phyloP scores from a whole-genome alignment of 2,329 filamentous ascomycete species.

The Lecanicillium sp. region DNA sequence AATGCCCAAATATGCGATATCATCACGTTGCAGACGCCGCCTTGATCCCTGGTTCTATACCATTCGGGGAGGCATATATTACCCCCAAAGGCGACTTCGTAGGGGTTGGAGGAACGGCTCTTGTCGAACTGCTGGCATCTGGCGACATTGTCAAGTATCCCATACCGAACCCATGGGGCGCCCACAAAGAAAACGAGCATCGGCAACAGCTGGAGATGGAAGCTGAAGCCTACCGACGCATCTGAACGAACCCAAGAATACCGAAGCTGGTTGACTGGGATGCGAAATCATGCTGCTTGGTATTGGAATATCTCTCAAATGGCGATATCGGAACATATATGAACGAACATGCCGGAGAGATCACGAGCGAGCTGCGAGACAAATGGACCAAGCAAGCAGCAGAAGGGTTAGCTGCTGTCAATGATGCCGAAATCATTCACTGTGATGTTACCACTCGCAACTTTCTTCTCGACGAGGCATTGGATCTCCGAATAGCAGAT shows the following conservation, averaged over 20 bases:
- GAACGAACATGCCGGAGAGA: not conserved
- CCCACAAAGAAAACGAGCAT: not conserved
- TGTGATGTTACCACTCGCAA: constrained; percentile 34
- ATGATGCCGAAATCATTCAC: constrained; percentile 31
- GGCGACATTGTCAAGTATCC: constrained; percentile 21
- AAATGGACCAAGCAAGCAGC: constrained; percentile 28
- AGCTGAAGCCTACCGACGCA: constrained; percentile 21
- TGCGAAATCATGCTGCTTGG: constrained; percentile 19
- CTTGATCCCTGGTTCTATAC: constrained; percentile 16
- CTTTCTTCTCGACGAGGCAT: constrained; percentile 29
- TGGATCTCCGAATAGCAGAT: constrained; percentile 31
- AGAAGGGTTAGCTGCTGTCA: constrained; percentile 29
- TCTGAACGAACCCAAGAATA: constrained; percentile 19
- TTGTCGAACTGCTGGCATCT: constrained; percentile 19
- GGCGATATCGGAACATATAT: constrained; percentile 22
- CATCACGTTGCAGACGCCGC: constrained; percentile 16
- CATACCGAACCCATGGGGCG: constrained; percentile 18
- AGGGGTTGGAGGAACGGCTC: constrained; percentile 16
- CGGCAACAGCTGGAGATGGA: constrained; percentile 19
- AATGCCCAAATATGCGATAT: not conserved
- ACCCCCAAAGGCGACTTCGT: constrained; percentile 18
- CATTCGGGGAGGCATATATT: constrained; percentile 18
- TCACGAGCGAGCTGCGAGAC: not conserved
- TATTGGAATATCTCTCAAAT: constrained; percentile 23
- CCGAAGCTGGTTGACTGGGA: constrained; percentile 20